Conservation (phyloP, 2,329 filamentous ascomycete species). For the Botrytis paeoniae region DNA sequence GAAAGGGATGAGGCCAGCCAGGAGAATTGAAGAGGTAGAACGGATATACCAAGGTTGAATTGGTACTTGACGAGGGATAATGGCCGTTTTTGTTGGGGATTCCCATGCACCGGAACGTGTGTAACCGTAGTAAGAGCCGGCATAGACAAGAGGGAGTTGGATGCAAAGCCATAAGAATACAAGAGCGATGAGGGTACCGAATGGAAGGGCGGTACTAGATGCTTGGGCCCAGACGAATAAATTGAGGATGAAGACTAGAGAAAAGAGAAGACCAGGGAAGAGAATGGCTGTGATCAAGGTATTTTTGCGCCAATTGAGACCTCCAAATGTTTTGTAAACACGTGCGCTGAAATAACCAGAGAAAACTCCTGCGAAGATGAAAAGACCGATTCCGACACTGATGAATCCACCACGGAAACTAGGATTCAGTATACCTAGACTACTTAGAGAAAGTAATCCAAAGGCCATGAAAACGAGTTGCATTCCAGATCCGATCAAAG, state of each 20-base stretch:
- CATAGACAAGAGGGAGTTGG: conserved; percentile 79
- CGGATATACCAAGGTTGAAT: conserved; percentile 71
- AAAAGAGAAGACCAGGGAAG: conserved; percentile 76
- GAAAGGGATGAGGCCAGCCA: conserved; percentile 78
- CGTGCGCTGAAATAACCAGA: conserved; percentile 85
- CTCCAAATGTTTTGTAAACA: conserved; percentile 80
- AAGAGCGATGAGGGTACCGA: conserved; percentile 72
- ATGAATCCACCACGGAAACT: conserved; percentile 88
- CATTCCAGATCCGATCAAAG: conserved; percentile 79
- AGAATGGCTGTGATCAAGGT: conserved; percentile 72
- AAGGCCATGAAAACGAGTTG: conserved; percentile 80
- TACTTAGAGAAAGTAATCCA: conserved; percentile 69
- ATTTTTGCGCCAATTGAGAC: conserved; percentile 71
- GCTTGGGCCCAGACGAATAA: conserved; percentile 89
- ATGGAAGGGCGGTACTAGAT: conserved; percentile 82
- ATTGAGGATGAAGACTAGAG: conserved; percentile 74
- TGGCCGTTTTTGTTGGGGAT: conserved; percentile 75
- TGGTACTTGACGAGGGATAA: conserved; percentile 71
- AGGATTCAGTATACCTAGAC: conserved; percentile 76
- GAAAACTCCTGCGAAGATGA: conserved; percentile 78
- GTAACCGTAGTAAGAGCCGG: conserved; percentile 76
- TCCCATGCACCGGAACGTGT: conserved; percentile 66
- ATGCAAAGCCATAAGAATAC: conserved; percentile 79
- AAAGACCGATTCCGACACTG: conserved; percentile 78
- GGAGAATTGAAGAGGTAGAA: conserved; percentile 59